phyloP scores from a whole-genome alignment of 257 asterid species.

The Ballota nigra region DNA sequence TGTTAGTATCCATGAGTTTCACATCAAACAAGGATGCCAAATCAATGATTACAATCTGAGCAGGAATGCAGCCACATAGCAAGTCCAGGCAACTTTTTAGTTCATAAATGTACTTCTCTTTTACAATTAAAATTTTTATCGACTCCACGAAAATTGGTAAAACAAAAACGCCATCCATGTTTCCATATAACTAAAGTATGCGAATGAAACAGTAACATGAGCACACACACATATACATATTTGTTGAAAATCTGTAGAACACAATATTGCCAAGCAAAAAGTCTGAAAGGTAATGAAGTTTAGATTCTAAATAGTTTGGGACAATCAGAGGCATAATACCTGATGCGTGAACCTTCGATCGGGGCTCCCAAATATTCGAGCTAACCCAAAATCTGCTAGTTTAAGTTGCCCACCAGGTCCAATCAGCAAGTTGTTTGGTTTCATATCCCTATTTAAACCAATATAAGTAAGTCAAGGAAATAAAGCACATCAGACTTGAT shows the following conservation, averaged over 20 bases:
- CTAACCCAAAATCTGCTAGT: conserved; percentile 97
- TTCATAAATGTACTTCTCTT: background rate
- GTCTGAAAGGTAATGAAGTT: background rate
- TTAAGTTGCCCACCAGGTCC: conserved; percentile 91
- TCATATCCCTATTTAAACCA: conserved; percentile 77
- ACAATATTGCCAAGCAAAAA: conserved; percentile 4
- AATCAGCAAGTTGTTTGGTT: conserved; percentile 93
- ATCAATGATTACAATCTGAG: background rate
- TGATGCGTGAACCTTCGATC: conserved; percentile 95
- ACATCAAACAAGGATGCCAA: conserved; percentile 13
- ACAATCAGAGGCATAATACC: conserved; percentile 43
- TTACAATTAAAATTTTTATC: background rate
- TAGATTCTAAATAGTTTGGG: background rate
- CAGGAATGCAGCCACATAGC: background rate
- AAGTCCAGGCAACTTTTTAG: background rate
- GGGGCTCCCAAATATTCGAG: conserved; percentile 96
- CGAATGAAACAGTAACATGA: background rate
- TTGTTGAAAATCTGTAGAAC: background rate
- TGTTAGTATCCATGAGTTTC: background rate
- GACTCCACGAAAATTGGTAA: background rate
- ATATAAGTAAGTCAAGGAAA: conserved; percentile 14
- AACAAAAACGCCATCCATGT: background rate
- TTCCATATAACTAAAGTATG: background rate
- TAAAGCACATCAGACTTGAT: conserved; percentile 14
- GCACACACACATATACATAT: background rate